These are phyloP conservation scores for Irpex lacteus DNA, from an alignment of 1,284 basidiomycete species.

Conservation along the genomic window DNA sequence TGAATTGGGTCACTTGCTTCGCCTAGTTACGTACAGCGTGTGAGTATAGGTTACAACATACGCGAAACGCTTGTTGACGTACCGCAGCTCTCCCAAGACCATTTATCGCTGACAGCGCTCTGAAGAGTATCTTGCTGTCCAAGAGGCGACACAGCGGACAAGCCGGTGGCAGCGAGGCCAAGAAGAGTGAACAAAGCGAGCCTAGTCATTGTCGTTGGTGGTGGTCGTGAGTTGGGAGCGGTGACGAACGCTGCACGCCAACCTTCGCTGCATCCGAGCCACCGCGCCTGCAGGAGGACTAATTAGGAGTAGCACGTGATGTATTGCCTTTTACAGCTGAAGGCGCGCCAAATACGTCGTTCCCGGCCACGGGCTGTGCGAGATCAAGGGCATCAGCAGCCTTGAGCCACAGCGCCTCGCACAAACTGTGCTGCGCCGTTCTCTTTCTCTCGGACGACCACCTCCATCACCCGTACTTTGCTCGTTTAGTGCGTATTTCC, in stretches of 20 bases:
- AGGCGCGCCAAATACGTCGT: neutral
- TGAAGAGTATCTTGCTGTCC: constrained; percentile 40
- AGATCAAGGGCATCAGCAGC: neutral
- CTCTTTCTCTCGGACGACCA: constrained; percentile 3
- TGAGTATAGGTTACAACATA: neutral
- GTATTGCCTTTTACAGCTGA: neutral
- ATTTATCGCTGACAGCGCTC: constrained; percentile 32
- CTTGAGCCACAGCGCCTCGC: neutral
- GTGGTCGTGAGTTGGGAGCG: constrained; percentile 11
- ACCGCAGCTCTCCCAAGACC: constrained; percentile 68
- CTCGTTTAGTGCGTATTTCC: neutral
- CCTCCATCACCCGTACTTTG: neutral
- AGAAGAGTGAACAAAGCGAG: constrained; percentile 38
- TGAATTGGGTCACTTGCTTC: constrained; percentile 44
- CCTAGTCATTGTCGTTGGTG: constrained; percentile 38
- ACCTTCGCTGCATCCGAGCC: neutral
- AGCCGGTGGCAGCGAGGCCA: constrained; percentile 31
- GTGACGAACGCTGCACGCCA: constrained; percentile 5
- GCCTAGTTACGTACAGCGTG: constrained; percentile 36
- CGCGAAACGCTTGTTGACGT: constrained; percentile 21
- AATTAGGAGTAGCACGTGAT: neutral
- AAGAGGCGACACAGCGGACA: constrained; percentile 31
- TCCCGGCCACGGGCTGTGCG: neutral
- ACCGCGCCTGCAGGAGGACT: neutral
- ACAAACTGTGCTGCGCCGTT: neutral